Evolutionary conservation across 2,329 filamentous ascomycete species (phyloP), one percentile per base, ranked within the genome.

Genomic region (Chalaropsis ovoidea): DNA sequence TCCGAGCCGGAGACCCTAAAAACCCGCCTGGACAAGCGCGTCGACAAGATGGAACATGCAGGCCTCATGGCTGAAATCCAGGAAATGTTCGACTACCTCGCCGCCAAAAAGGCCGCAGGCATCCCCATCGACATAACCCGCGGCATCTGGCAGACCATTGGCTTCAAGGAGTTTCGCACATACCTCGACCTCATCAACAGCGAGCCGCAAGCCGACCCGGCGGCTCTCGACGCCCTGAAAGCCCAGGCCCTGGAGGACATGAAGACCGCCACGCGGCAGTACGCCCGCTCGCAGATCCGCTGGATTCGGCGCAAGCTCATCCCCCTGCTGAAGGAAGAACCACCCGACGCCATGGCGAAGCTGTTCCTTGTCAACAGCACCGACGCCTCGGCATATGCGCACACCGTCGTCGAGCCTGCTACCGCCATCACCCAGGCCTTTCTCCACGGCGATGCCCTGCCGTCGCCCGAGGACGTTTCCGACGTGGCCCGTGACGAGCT

Each of bases 61-160:
- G 81, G 79, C 0, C 77, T 84, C 10, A 74, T 80, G 67, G 73
- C 77, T 6, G 82, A 85, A 70, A 76, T 80, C 0, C 73, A 72
- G 27, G 72, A 78, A 61, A 75, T 85, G 56, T 77, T 78, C 67
- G 70, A 75, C 1, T 77, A 78, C 61, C 72, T 76, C 3, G 54
- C 43, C 2, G 60, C 61, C 13, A 65, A 65, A 35, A 77, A 76
- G 64, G 72, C 76, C 0, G 71, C 76, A 1, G 86, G 84, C 0
- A 74, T 78, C 1, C 69, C 74, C 0, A 75, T 94, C 1, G 90
- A 97, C 72, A 81, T 84, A 69, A 88, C 83, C 1, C 85, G 86
- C 64, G 95, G 94, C 0, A 95, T 99, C 54, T 99, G 93, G 91
- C 88, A 95, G 64, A 94, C 92, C 0, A 99, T 99, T 68, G 94